Conservation (phyloP, 2,329 filamentous ascomycete species). For the Venturia pyrina region DNA sequence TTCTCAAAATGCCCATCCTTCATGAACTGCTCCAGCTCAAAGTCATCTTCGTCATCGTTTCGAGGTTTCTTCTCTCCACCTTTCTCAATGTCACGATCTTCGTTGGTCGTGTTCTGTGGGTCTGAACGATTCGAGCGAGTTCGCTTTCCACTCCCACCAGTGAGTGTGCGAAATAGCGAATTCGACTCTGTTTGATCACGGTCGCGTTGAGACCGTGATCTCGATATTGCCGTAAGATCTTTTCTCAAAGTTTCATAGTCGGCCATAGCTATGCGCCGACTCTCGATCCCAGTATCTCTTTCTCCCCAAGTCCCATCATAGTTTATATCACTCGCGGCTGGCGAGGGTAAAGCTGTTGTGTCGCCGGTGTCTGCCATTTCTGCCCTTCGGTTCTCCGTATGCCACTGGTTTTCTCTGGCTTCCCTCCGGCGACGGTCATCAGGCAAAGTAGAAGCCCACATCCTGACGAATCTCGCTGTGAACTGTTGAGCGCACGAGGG, state of each 20-base stretch:
- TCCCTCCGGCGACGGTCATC: not conserved
- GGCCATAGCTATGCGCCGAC: slow-evolving; percentile 44
- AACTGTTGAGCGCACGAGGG: not conserved
- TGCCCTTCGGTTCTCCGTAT: not conserved
- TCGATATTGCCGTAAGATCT: slow-evolving; percentile 40
- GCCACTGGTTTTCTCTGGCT: slow-evolving; percentile 6
- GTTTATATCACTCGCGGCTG: slow-evolving; percentile 19
- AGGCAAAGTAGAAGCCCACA: slow-evolving; percentile 4
- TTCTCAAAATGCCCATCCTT: slow-evolving; percentile 68
- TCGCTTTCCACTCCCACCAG: not conserved
- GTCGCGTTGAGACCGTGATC: not conserved
- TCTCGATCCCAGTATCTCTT: slow-evolving; percentile 43
- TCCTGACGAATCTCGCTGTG: not conserved
- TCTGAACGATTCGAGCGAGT: not conserved
- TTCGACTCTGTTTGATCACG: not conserved
- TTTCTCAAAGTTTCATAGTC: slow-evolving; percentile 48
- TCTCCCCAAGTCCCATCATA: slow-evolving; percentile 53
- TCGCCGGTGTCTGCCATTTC: not conserved
- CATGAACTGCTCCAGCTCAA: slow-evolving; percentile 61
- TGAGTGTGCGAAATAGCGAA: not conserved
- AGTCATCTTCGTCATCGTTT: slow-evolving; percentile 47
- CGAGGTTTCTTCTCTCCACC: slow-evolving; percentile 15
- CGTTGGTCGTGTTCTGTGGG: slow-evolving; percentile 6
- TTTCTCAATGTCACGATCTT: slow-evolving; percentile 21
- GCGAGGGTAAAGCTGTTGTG: not conserved